A percentile compares a stretch with the other conserved stretches of the same genome.
phyloP scores from a whole-genome alignment of 352 stramenopile genomes.

The Pythium chondricola region DNA sequence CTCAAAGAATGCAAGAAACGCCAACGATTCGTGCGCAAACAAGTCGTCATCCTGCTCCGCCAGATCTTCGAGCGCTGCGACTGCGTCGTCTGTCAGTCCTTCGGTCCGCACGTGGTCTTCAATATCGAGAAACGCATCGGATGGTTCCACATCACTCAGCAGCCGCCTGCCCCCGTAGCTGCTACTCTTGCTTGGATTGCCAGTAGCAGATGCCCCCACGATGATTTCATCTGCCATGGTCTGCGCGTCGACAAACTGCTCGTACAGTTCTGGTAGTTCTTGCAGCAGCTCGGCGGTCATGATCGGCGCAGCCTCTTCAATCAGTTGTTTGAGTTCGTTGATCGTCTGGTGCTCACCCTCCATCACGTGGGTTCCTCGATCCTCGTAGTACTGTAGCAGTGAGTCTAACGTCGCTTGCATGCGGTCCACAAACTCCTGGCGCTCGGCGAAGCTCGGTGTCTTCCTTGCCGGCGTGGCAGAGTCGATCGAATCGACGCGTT shows the following conservation, averaged over 20 bases:
- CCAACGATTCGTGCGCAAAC: constrained; percentile 48
- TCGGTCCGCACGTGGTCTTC: constrained; percentile 43
- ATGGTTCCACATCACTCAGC: constrained; percentile 22
- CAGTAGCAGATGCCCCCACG: neutral
- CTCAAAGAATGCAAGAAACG: constrained; percentile 62
- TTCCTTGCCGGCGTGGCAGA: too few species aligned
- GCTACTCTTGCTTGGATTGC: neutral
- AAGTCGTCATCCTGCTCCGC: constrained; percentile 24
- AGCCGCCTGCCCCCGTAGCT: too few species aligned
- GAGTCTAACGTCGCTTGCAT: constrained; percentile 17
- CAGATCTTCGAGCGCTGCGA: constrained; percentile 30
- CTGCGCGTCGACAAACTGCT: constrained; percentile 19
- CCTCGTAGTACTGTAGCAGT: constrained; percentile 14
- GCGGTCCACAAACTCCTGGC: constrained; percentile 14
- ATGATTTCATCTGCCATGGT: constrained; percentile 8
- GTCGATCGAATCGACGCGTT: too few species aligned
- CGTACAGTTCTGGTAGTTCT: constrained; percentile 17
- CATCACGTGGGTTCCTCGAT: constrained; percentile 8
- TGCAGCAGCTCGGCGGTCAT: constrained; percentile 15
- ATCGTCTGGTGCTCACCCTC: constrained; percentile 16
- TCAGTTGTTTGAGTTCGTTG: constrained; percentile 19
- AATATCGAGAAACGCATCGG: constrained; percentile 39
- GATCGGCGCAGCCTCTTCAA: constrained; percentile 15
- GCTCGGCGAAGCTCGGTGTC: constrained; percentile 9
- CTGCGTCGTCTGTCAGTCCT: constrained; percentile 32